Evolutionary conservation across 768 basidiomycete species (phyloP), one percentile per base, ranked within the genome.

Genomic region (Collybia mongolica): DNA sequence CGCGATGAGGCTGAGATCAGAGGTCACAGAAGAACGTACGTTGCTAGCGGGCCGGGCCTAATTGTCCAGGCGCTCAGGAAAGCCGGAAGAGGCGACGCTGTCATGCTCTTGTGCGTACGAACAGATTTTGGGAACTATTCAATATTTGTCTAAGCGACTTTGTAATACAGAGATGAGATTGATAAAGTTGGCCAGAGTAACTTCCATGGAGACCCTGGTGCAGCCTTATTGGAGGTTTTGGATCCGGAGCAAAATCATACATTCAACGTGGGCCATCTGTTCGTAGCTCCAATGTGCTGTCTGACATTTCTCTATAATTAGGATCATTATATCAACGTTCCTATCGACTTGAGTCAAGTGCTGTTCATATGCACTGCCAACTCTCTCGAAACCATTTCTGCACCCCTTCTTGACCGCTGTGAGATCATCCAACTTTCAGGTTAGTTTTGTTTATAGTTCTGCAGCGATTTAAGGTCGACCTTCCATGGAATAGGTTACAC

Each of bases 311-410:
- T 40, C 0, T 35, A 28, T 17, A 3, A 64, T 24, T 59, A 91
- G 82, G 94, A 97, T 65, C 94, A 97, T 69, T 96, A 93, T 61
- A 80, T 94, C 62, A 92, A 93, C 53, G 84, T 90, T 8, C 91
- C 92, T 1, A 80, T 95, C 46, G 91, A 95, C 58, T 78, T 96
- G 44, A 88, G 86, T 48, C 91, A 90, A 61, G 84, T 95, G 12
- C 74, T 96, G 17, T 96, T 97, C 67, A 89, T 97, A 54, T 95
- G 93, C 57, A 96, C 95, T 0, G 90, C 93, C 28, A 97, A 97
- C 64, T 79, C 86, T 0, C 80, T 95, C 9, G 91, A 94, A 35
- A 93, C 91, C 0, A 96, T 97, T 53, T 86, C 90, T 4, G 82
- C 86, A 0, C 93, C 95, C 0, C 74, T 98, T 1, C 69, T 95